Percentiles rank a stretch among this genome's conserved stretches.
Evolutionary conservation across 2,329 filamentous ascomycete species (phyloP).

Genomic region (Calonectria pseudoreteaudii): DNA sequence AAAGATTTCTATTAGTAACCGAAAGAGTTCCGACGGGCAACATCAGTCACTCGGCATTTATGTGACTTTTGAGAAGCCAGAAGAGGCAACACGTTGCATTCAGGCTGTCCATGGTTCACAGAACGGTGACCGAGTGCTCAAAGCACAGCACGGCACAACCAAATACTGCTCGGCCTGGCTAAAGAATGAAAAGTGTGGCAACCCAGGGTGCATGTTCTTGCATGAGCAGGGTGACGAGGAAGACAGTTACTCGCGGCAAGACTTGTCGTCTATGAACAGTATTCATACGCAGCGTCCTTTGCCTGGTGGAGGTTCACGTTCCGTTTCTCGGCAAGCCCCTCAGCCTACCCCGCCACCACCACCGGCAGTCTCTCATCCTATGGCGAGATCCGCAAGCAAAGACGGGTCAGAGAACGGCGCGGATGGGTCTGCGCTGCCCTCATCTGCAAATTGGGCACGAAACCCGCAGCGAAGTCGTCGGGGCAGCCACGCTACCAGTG

Average conservation of each 20-base stretch:
- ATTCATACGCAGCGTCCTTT: slow-evolving; percentile 82
- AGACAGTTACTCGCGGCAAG: slow-evolving; percentile 94
- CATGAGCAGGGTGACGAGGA: slow-evolving; percentile 99
- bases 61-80: slow-evolving; percentile 94
- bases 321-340: slow-evolving; percentile 62
- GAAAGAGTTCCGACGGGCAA: slow-evolving; percentile 80
- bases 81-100: slow-evolving; percentile 91
- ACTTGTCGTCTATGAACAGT: slow-evolving; percentile 94
- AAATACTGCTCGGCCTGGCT: slow-evolving; percentile 99
- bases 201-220: slow-evolving; percentile 97
- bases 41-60: slow-evolving; percentile 96
- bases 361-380: slow-evolving; percentile 65
- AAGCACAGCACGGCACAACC: slow-evolving; percentile 86
- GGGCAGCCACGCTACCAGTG: slow-evolving; percentile 84
- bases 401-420: slow-evolving; percentile 78
- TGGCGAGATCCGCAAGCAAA: slow-evolving; percentile 82
- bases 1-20: slow-evolving; percentile 98
- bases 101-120: slow-evolving; percentile 90
- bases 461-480: slow-evolving; percentile 75
- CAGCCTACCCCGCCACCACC: slow-evolving; percentile 51
- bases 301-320: slow-evolving; percentile 63
- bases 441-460: slow-evolving; percentile 92
- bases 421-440: slow-evolving; percentile 90
- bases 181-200: slow-evolving; percentile 92
- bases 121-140: slow-evolving; percentile 87